Percentiles rank a stretch among this genome's conserved stretches.
These are phyloP conservation scores for Exobasidium cylindrosporum DNA, from an alignment of 1,284 basidiomycete genomes.

Conservation along the genomic window DNA sequence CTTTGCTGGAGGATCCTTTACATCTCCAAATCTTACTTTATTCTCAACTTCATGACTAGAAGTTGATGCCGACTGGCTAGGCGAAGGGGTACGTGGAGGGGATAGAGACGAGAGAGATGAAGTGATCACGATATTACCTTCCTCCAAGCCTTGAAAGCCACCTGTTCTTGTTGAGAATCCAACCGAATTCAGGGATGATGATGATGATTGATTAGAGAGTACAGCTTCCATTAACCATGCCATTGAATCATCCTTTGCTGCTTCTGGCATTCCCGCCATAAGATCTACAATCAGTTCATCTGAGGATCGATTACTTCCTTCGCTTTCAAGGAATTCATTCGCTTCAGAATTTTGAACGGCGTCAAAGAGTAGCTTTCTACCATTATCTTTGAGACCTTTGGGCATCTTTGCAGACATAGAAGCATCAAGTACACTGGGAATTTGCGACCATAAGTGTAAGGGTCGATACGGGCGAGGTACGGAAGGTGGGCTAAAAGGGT, in stretches of 20 bases:
- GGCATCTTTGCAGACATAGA: background rate
- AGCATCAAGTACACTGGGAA: background rate
- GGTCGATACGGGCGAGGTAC: background rate
- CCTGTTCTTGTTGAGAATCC: too few species aligned
- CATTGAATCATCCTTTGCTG: background rate
- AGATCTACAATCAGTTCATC: too few species aligned
- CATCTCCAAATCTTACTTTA: background rate
- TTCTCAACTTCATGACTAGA: background rate
- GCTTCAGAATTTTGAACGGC: background rate
- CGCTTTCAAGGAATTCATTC: too few species aligned
- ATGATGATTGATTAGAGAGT: background rate
- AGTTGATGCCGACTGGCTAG: background rate
- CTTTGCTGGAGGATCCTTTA: background rate
- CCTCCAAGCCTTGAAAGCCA: too few species aligned
- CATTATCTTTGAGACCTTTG: background rate
- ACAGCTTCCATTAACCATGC: background rate
- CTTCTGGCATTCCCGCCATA: background rate
- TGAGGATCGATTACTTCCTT: too few species aligned
- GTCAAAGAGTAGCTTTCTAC: background rate
- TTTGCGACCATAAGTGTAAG: slow-evolving; percentile 8
- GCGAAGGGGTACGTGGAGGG: background rate
- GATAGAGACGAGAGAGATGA: background rate
- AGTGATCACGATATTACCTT: too few species aligned
- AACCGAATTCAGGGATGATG: too few species aligned
- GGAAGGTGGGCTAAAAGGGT: background rate